Base-by-base conservation (phyloP, 164 flowering plant genomes). In the Cinnamomum chago region DNA sequence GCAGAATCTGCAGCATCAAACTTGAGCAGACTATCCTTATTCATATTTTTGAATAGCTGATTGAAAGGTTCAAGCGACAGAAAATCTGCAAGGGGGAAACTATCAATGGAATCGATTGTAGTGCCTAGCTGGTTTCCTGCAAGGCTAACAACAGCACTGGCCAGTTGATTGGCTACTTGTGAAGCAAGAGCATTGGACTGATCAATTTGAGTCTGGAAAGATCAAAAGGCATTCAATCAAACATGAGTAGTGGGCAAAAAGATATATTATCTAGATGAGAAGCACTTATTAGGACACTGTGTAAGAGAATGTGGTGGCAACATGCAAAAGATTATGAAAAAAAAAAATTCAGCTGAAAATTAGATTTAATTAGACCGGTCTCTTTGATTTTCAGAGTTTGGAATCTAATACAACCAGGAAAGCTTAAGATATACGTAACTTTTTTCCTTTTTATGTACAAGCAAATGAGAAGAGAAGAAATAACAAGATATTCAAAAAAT, bases 1-100 rank as follows among this genome's bases (percentile, higher is more conserved):
- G 99, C 98, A 79, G 94, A 87, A 82, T 94, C 97, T 66, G 96
- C 94, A 69, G 90, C 97, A 86, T 86, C 85, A 76, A 88, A 76
- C 80, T 92, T 96, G 5, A 86, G 86, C 33, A 76, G 58, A 52
- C 64, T 84, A 60, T 84, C 92, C 82, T 87, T 88, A 70, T 90
- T 94, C 28, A 85, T 70, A 79, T 75, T 87, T 79, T 88, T 92
- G 55, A 85, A 85, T 70, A 86, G 82, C 73, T 75, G 92, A 0
- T 71, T 71, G 82, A 96, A 91, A 69, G 98, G 99, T 79, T 94
- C 99, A 33, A 86, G 75, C 18, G 93, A 86, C 67, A 96, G 89
- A 78, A 96, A 89, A 83, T 90, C 97, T 65, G 79, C 82, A 68
- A 94, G 83, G 24, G 97, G 89, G 73, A 82, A 88, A 30, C 80